Evolutionary conservation across 805 yeast species (phyloP).

Genomic region (Dipodascopsis uninucleata): DNA sequence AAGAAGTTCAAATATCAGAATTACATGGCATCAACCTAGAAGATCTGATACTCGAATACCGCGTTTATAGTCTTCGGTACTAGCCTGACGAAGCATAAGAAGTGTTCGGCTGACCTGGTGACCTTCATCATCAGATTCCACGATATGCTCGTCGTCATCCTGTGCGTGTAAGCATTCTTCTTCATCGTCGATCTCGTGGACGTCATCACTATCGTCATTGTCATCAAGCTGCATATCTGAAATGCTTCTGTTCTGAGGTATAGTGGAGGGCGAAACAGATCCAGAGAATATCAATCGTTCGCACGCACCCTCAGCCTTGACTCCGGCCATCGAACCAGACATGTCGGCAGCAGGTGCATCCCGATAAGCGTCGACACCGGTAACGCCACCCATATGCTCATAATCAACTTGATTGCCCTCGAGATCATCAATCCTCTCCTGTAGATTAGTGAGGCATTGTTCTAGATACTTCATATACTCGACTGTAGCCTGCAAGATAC

Average conservation of each 20-base stretch:
- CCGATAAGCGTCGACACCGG: not conserved
- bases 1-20: too few relatives aligned
- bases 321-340: not conserved
- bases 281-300: not conserved
- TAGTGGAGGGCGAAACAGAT: slow-evolving; percentile 18
- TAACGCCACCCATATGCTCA: slow-evolving; percentile 7
- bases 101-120: slow-evolving; percentile 23
- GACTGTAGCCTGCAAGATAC: slow-evolving; percentile 76
- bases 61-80: slow-evolving; percentile 3
- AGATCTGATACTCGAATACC: slow-evolving; percentile 26
- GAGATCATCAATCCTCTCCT: slow-evolving; percentile 11
- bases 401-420: too few relatives aligned
- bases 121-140: slow-evolving; percentile 27
- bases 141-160: slow-evolving; percentile 22
- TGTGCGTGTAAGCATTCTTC: slow-evolving; percentile 4
- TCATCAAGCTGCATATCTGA: slow-evolving; percentile 23
- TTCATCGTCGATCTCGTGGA: slow-evolving; percentile 2
- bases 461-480: slow-evolving; percentile 73
- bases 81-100: slow-evolving; percentile 22
- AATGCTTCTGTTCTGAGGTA: slow-evolving; percentile 18
- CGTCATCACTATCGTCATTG: slow-evolving; percentile 30
- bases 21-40: slow-evolving; percentile 12
- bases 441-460: slow-evolving; percentile 23
- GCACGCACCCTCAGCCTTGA: not conserved
- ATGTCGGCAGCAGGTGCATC: not conserved